phyloP scores from a whole-genome alignment of 2,329 filamentous ascomycete genomes.

The Phaeosphaeriaceae sp. region DNA sequence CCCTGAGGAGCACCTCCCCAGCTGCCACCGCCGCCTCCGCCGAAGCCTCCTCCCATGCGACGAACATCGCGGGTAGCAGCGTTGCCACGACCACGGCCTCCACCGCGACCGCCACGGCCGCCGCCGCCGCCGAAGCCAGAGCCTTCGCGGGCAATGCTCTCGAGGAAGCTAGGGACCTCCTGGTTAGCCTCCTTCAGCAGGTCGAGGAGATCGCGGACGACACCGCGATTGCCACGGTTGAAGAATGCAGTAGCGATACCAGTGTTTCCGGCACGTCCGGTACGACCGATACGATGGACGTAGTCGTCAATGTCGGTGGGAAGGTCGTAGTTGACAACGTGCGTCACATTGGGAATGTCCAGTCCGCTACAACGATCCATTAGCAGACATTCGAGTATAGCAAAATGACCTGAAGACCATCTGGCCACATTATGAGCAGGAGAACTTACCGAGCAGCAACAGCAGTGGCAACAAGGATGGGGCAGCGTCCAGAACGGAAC shows the following conservation, averaged over 20 bases:
- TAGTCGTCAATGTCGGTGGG: slow-evolving; percentile 99
- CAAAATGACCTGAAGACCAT: neutral
- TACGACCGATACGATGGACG: slow-evolving; percentile 99
- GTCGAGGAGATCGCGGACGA: slow-evolving; percentile 96
- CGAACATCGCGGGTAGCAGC: slow-evolving; percentile 86
- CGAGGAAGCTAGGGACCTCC: slow-evolving; percentile 90
- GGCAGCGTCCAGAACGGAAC: slow-evolving; percentile 95
- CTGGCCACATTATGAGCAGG: neutral
- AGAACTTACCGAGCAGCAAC: slow-evolving; percentile 74
- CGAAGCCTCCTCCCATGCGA: slow-evolving; percentile 60
- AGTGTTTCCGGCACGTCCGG: slow-evolving; percentile 98
- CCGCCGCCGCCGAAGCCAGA: slow-evolving; percentile 78
- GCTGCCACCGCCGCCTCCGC: slow-evolving; percentile 55
- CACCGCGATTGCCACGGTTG: slow-evolving; percentile 98
- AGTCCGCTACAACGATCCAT: slow-evolving; percentile 56
- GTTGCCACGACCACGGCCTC: slow-evolving; percentile 75
- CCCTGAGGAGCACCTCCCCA: slow-evolving; percentile 47
- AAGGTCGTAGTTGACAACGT: slow-evolving; percentile 99
- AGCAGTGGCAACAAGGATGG: slow-evolving; percentile 94
- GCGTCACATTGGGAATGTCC: slow-evolving; percentile 94
- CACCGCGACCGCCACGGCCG: slow-evolving; percentile 66
- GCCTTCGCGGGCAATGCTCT: slow-evolving; percentile 95
- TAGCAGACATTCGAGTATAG: neutral
- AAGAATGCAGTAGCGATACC: slow-evolving; percentile 99
- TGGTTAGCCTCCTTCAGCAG: slow-evolving; percentile 98